A percentile compares a stretch with the other conserved stretches of the same genome.
phyloP scores from a whole-genome alignment of 805 yeast species.

The Candida andamanensis region DNA sequence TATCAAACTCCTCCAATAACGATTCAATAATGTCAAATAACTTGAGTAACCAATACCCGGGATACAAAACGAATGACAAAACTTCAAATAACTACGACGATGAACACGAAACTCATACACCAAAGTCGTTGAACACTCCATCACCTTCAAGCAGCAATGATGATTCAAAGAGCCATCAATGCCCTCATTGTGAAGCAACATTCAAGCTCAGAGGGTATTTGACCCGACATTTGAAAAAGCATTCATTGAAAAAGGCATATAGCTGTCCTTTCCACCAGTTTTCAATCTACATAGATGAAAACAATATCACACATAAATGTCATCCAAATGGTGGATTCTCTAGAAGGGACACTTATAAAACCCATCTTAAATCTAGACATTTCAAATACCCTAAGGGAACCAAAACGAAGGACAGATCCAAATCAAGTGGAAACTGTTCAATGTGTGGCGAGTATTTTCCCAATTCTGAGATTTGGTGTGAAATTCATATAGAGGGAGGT shows the following conservation, averaged over 20 bases:
- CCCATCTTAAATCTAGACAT: conserved; percentile 53
- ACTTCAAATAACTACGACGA: neutral
- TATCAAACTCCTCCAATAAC: conserved; percentile 28
- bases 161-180: conserved; percentile 25
- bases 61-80: neutral
- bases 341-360: conserved; percentile 54
- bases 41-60: neutral
- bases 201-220: conserved; percentile 51
- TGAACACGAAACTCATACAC: conserved; percentile 16
- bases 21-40: conserved; percentile 8
- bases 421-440: conserved; percentile 46
- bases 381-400: conserved; percentile 55
- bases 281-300: conserved; percentile 33
- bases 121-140: conserved; percentile 23
- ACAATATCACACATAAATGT: conserved; percentile 41
- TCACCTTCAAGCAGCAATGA: conserved; percentile 16
- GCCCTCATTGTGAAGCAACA: conserved; percentile 44
- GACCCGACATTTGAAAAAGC: conserved; percentile 53
- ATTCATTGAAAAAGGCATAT: conserved; percentile 46
- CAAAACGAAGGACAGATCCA: conserved; percentile 39
- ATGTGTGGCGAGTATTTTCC: conserved; percentile 49
- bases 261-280: conserved; percentile 47
- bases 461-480: conserved; percentile 49
- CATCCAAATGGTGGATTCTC: conserved; percentile 58
- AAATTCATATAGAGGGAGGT: conserved; percentile 45